These are phyloP conservation scores for Sporobolomyces roseus DNA, from an alignment of 768 basidiomycete genomes.

Conservation along the genomic window DNA sequence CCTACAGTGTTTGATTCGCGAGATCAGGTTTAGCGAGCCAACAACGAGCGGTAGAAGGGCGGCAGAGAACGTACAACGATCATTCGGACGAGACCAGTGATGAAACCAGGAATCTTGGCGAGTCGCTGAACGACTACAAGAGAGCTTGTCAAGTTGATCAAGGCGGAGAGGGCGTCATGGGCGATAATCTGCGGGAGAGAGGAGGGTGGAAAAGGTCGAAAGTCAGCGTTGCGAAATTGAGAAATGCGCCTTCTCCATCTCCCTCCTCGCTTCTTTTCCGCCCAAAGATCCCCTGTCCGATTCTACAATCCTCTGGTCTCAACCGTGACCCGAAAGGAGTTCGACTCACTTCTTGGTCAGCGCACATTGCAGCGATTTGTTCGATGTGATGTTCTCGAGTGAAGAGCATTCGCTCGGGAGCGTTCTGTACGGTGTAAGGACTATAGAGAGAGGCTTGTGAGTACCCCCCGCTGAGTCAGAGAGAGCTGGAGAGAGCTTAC, in stretches of 20 bases:
- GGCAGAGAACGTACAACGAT: constrained; percentile 69
- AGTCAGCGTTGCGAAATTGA: no score
- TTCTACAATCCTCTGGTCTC: no score
- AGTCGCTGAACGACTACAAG: constrained; percentile 58
- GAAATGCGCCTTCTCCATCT: no score
- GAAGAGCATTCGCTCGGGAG: constrained; percentile 53
- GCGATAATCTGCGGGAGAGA: constrained; percentile 60
- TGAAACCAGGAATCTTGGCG: constrained; percentile 67
- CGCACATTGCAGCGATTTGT: constrained; percentile 78
- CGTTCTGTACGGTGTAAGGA: constrained; percentile 59
- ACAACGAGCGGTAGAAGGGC: not conserved
- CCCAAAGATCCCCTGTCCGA: no score
- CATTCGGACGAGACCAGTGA: constrained; percentile 80
- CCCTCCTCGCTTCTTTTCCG: no score
- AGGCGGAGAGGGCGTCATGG: constrained; percentile 88
- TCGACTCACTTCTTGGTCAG: constrained; percentile 55
- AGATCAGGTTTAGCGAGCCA: no score
- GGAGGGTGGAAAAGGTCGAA: not conserved
- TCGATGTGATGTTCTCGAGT: constrained; percentile 62
- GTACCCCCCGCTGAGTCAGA: no score
- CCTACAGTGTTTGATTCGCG: constrained; percentile 53
- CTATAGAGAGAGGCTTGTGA: constrained; percentile 51
- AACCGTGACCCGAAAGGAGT: not conserved
- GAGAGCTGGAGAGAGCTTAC: constrained; percentile 5
- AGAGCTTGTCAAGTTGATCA: constrained; percentile 89